These are phyloP conservation scores for Triglochin maritima DNA, from an alignment of 106 monocot genomes.

Conservation along the genomic window DNA sequence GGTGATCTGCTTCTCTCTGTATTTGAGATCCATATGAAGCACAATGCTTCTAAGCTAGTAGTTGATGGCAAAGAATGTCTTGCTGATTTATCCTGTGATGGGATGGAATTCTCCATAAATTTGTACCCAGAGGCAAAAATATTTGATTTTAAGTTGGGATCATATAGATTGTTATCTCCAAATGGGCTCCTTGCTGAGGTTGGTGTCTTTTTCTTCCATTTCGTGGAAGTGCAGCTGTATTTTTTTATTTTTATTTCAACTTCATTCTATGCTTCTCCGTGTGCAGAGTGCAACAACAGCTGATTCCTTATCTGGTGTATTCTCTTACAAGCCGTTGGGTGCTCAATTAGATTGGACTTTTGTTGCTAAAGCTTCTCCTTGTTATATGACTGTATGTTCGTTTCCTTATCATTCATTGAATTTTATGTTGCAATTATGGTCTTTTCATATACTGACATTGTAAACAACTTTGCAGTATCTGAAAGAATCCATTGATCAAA, in stretches of 20 bases:
- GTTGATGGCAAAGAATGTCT: constrained; percentile 37
- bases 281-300: constrained; percentile 67
- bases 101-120: constrained; percentile 56
- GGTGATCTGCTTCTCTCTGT: constrained; percentile 45
- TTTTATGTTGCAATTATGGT: not conserved
- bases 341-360: constrained; percentile 91
- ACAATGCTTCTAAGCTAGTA: constrained; percentile 84
- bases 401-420: not conserved
- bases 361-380: constrained; percentile 87
- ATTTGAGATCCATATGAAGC: constrained; percentile 86
- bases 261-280: constrained; percentile 4
- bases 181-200: constrained; percentile 87
- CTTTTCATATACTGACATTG: not conserved
- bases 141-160: constrained; percentile 77
- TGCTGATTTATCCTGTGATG: constrained; percentile 92
- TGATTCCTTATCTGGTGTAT: constrained; percentile 76
- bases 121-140: constrained; percentile 72
- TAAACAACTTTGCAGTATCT: constrained; percentile 48
- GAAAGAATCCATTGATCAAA: constrained; percentile 76
- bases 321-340: constrained; percentile 86
- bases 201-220: constrained; percentile 19
- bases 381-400: constrained; percentile 86
- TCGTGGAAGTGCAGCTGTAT: not conserved
- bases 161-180: constrained; percentile 76
- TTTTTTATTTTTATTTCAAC: not conserved